Percentiles rank a stretch among this genome's conserved stretches.
Conservation (phyloP, 2,329 filamentous ascomycete genomes). For the Pseudocercospora musae region DNA sequence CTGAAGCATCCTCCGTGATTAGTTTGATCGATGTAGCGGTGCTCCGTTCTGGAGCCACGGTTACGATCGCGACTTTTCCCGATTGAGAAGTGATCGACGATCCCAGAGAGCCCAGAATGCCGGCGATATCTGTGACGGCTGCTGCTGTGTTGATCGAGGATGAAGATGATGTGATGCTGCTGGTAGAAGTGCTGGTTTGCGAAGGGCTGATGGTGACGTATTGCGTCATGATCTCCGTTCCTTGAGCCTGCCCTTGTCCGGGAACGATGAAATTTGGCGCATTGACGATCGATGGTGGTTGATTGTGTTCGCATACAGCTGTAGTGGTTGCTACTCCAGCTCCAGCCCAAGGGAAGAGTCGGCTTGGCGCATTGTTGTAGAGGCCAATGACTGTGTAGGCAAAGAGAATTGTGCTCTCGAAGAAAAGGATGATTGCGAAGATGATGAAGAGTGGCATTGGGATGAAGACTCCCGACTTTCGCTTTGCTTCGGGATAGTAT, state of each 20-base stretch:
- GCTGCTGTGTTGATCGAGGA: constrained; percentile 9
- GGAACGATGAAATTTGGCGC: constrained; percentile 35
- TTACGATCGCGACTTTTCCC: constrained; percentile 11
- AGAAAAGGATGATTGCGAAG: constrained; percentile 32
- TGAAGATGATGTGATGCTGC: constrained; percentile 4
- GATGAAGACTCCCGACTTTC: constrained; percentile 33
- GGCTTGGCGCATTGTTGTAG: constrained; percentile 34
- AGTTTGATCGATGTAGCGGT: constrained; percentile 23
- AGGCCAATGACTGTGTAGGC: constrained; percentile 39
- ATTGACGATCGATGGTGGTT: constrained; percentile 32
- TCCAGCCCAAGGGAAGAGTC: constrained; percentile 26
- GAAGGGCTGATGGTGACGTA: constrained; percentile 8
- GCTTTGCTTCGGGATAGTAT: constrained; percentile 27
- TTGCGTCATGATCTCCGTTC: constrained; percentile 3
- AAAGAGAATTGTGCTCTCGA: constrained; percentile 37
- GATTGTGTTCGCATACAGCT: constrained; percentile 18
- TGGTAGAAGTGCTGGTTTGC: neutral
- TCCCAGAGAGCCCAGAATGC: constrained; percentile 16
- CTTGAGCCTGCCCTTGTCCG: constrained; percentile 7
- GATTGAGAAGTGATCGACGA: constrained; percentile 2
- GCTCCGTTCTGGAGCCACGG: constrained; percentile 12
- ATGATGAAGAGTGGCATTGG: constrained; percentile 34
- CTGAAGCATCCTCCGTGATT: constrained; percentile 20
- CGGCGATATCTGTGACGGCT: constrained; percentile 18
- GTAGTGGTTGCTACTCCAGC: constrained; percentile 7